Conservation (phyloP, 495 filamentous ascomycete genomes). For the Letharia columbiana region DNA sequence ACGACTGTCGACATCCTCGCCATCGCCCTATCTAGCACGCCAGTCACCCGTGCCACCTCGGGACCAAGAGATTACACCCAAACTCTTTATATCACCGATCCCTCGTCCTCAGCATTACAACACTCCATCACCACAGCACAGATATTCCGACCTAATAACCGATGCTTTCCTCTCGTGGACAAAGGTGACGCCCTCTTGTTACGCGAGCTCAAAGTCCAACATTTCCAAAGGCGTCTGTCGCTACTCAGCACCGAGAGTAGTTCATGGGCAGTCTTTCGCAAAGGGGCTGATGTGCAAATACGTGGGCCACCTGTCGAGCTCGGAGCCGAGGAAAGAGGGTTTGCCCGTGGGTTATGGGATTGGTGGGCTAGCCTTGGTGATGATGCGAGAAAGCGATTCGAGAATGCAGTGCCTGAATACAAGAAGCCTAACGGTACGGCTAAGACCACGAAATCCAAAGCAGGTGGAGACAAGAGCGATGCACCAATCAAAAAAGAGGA, state of each 20-base stretch:
- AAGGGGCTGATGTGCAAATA: slow-evolving; percentile 39
- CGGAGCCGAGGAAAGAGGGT: slow-evolving; percentile 47
- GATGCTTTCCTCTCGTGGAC: slow-evolving; percentile 56
- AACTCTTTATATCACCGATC: slow-evolving; percentile 62
- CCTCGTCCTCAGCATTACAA: slow-evolving; percentile 39
- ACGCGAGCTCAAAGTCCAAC: slow-evolving; percentile 59
- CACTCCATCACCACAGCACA: slow-evolving; percentile 40
- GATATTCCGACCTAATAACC: slow-evolving; percentile 65
- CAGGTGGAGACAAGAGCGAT: slow-evolving; percentile 36
- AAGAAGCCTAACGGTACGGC: slow-evolving; percentile 30
- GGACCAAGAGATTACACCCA: slow-evolving; percentile 64
- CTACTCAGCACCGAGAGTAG: slow-evolving; percentile 43
- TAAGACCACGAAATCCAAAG: slow-evolving; percentile 32
- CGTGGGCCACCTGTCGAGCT: slow-evolving; percentile 60
- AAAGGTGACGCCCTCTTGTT: slow-evolving; percentile 72
- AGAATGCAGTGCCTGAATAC: slow-evolving; percentile 20
- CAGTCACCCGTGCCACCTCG: slow-evolving; percentile 50
- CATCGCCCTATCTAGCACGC: slow-evolving; percentile 48
- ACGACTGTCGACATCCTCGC: slow-evolving; percentile 57
- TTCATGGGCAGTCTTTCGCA: slow-evolving; percentile 57
- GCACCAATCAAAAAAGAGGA: slow-evolving; percentile 33
- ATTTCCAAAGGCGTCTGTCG: slow-evolving; percentile 36
- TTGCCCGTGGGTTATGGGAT: slow-evolving; percentile 44
- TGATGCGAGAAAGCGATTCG: slow-evolving; percentile 28
- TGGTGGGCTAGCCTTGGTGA: slow-evolving; percentile 41